Base-by-base conservation (phyloP, 2,329 filamentous ascomycete genomes). In the Aspergillus fischeri region DNA sequence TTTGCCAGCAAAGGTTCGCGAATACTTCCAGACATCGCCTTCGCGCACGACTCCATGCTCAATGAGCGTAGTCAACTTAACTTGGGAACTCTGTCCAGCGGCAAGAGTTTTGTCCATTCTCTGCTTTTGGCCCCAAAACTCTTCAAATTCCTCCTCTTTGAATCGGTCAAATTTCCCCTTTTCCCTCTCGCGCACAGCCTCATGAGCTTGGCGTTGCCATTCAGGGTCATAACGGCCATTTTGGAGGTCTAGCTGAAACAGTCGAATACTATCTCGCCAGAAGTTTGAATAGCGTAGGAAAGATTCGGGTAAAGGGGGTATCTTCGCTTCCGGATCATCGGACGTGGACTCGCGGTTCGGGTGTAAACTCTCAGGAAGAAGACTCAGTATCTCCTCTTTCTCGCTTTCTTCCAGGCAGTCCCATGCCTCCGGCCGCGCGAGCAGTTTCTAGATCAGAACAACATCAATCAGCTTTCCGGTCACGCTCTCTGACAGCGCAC, bases 81-180 rank as follows among this genome's bases (percentile, higher is more conserved):
- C 67, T 35, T 70, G 74, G 4, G 71, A 71, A 56, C 73, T 75
- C 55, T 79, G 74, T 3, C 78, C 78, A 8, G 78, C 75, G 53
- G 67, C n/a, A 20, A 74, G 59, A 8, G 56, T 57, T 38, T 60
- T 62, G 47, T 68, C 63, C 38, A 74, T 57, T 57, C 71, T 76
- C 66, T 77, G 76, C 60, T 82, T 83, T 67, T 84, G 80, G 0
- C 83, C 83, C 81, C 83, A 86, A 62, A 81, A 83, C 55, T 76
- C 68, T 66, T 86, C 82, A 14, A 79, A 80, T 57, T 84, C 79
- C 49, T 73, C 68, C 49, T 80, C 78, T 67, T 85, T 81, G 71
- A 80, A 84, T 5, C 73, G 72, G 62, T 88, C 83, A 60, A 82
- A 88, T 6, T 77, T 75, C 0, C 86, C 86, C 0, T 74, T 71